Evolutionary conservation across 805 yeast species (phyloP).

Genomic region (Yarrowia sp.): DNA sequence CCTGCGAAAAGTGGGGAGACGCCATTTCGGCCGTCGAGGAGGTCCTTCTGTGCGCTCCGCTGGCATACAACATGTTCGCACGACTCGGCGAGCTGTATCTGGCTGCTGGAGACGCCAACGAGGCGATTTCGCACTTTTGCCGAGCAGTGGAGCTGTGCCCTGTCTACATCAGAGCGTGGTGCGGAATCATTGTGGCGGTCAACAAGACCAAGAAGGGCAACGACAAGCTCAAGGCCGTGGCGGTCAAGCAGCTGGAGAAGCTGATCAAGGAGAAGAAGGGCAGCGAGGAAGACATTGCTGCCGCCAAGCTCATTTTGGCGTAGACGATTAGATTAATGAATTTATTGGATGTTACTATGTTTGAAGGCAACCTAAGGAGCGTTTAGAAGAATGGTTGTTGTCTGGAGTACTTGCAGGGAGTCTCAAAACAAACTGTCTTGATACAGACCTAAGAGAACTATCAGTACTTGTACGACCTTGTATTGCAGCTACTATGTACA

Average conservation of each 20-base stretch:
- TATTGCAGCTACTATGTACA: too few relatives aligned
- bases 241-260: constrained; percentile 41
- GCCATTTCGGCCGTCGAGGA: constrained; percentile 70
- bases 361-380: too few relatives aligned
- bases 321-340: neutral
- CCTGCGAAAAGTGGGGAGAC: constrained; percentile 60
- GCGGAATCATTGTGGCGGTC: constrained; percentile 52
- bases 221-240: constrained; percentile 41
- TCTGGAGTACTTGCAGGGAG: too few relatives aligned
- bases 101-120: constrained; percentile 28
- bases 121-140: constrained; percentile 50
- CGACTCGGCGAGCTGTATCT: constrained; percentile 55
- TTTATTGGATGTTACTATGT: neutral
- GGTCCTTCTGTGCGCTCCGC: constrained; percentile 63
- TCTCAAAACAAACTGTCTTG: too few relatives aligned
- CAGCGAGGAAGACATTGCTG: neutral
- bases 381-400: too few relatives aligned
- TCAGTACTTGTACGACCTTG: too few relatives aligned
- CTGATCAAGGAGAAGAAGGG: constrained; percentile 35
- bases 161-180: constrained; percentile 68
- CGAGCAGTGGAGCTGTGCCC: constrained; percentile 78
- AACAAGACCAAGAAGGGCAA: constrained; percentile 35
- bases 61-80: constrained; percentile 64
- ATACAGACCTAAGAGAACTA: too few relatives aligned
- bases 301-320: constrained; percentile 16